Evolutionary conservation across 371 early-diverging fungal genomes (phyloP).

Genomic region (Lichtheimia hyalospora): DNA sequence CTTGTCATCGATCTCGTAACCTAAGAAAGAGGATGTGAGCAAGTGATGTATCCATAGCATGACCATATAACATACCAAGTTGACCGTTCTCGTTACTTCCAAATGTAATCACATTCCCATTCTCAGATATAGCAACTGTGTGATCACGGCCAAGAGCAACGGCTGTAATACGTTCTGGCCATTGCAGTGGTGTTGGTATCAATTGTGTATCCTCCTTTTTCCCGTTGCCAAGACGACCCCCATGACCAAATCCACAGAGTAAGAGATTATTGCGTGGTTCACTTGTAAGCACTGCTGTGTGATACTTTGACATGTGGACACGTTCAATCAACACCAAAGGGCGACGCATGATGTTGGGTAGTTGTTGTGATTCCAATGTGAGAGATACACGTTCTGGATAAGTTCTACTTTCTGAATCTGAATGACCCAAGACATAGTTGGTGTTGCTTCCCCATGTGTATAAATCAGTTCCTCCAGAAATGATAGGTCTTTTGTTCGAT

Average conservation of each 20-base stretch:
- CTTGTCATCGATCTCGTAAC: conserved; percentile 47
- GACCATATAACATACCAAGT: conserved; percentile 43
- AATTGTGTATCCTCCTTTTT: conserved; percentile 56
- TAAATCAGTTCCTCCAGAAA: conserved; percentile 51
- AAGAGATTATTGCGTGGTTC: conserved; percentile 47
- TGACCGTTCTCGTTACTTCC: conserved; percentile 71
- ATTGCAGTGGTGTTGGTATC: conserved; percentile 48
- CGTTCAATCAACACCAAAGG: conserved; percentile 33
- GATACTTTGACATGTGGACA: conserved; percentile 70
- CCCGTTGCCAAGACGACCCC: conserved; percentile 71
- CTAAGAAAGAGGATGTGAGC: conserved; percentile 14
- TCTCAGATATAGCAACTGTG: conserved; percentile 60
- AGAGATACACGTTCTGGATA: conserved; percentile 67
- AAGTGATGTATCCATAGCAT: neutral
- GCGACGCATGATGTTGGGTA: conserved; percentile 21
- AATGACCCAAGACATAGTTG: conserved; percentile 69
- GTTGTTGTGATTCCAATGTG: conserved; percentile 32
- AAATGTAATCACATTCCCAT: conserved; percentile 52
- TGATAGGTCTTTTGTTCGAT: neutral
- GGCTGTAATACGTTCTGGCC: conserved; percentile 46
- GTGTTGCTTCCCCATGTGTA: conserved; percentile 82
- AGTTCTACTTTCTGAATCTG: conserved; percentile 63
- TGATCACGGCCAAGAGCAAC: conserved; percentile 77
- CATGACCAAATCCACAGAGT: conserved; percentile 73
- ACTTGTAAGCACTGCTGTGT: conserved; percentile 63